Percentiles rank a stretch among this genome's conserved stretches.
These are phyloP conservation scores for Aristolochia fimbriata DNA, from an alignment of 164 flowering plant species.

Conservation along the genomic window DNA sequence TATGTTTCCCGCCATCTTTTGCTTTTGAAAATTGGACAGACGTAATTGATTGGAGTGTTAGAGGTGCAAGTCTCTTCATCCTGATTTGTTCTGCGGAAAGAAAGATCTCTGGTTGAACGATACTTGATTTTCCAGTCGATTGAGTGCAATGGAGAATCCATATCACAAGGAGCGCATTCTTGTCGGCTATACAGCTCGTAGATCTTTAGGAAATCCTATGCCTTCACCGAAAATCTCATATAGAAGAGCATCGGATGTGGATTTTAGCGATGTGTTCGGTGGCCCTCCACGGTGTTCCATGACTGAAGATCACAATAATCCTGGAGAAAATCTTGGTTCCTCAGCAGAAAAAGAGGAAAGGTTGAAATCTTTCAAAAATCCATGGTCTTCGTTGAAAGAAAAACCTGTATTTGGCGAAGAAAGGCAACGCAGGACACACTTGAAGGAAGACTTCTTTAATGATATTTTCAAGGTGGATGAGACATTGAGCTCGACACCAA, in stretches of 20 bases:
- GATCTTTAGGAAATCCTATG: conserved; percentile 11
- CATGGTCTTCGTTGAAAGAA: conserved; percentile 35
- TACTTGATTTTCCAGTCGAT: background rate
- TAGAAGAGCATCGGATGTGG: conserved; percentile 35
- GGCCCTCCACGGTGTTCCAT: conserved; percentile 83
- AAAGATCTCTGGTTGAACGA: background rate
- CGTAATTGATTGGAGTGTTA: no score
- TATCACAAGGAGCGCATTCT: conserved; percentile 29
- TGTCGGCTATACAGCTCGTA: conserved; percentile 25
- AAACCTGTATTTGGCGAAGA: conserved; percentile 81
- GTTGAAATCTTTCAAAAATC: background rate
- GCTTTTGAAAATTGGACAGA: no score
- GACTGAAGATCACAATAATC: conserved; percentile 29
- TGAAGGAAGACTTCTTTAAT: conserved; percentile 49
- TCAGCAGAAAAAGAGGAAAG: conserved; percentile 12
- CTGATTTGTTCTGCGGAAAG: background rate
- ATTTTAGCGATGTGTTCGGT: conserved; percentile 84
- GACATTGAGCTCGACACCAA: conserved; percentile 23
- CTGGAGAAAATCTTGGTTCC: conserved; percentile 10
- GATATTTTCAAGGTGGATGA: conserved; percentile 62
- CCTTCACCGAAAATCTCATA: conserved; percentile 13
- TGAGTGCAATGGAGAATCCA: conserved; percentile 35
- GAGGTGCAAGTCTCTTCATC: no score
- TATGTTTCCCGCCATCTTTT: no score
- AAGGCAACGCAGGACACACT: conserved; percentile 24